phyloP scores from a whole-genome alignment of 768 basidiomycete genomes.

The Lactarius vividus region DNA sequence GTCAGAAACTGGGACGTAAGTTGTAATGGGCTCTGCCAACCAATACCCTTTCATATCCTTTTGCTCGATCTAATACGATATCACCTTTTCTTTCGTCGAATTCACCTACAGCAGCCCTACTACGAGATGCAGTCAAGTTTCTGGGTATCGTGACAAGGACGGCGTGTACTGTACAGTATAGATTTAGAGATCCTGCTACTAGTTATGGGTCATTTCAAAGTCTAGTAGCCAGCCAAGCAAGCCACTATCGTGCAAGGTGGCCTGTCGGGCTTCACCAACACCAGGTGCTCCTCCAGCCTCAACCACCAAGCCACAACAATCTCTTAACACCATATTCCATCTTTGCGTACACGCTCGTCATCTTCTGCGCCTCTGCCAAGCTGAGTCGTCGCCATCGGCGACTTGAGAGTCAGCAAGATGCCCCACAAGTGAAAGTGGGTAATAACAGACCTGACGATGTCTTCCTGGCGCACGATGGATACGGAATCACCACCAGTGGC shows the following conservation, averaged over 20 bases:
- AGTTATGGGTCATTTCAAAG: not conserved
- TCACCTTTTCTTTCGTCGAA: not conserved
- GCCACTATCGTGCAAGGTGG: not conserved
- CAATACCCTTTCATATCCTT: not conserved
- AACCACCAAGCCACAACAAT: conserved; percentile 83
- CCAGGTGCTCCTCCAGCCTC: conserved; percentile 12
- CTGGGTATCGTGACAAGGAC: not conserved
- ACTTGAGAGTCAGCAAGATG: conserved; percentile 6
- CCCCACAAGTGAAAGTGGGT: conserved; percentile 9
- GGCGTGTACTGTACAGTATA: conserved; percentile 14
- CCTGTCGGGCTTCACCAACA: not conserved
- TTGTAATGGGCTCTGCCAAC: conserved; percentile 2
- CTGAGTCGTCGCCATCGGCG: conserved; percentile 39
- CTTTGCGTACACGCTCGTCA: conserved; percentile 85
- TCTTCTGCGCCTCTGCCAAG: conserved; percentile 75
- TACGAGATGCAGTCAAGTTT: not conserved
- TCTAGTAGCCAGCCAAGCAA: not conserved
- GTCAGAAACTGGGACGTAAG: not conserved
- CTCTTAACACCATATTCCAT: conserved; percentile 94
- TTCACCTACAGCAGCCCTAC: conserved; percentile 1
- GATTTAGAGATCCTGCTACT: not conserved
- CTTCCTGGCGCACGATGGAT: conserved; percentile 57
- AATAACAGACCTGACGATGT: conserved; percentile 71
- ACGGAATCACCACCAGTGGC: conserved; percentile 43
- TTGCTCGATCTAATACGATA: conserved; percentile 19